Base-by-base conservation (phyloP, 306 rosid species). In the Acmispon strigosus region DNA sequence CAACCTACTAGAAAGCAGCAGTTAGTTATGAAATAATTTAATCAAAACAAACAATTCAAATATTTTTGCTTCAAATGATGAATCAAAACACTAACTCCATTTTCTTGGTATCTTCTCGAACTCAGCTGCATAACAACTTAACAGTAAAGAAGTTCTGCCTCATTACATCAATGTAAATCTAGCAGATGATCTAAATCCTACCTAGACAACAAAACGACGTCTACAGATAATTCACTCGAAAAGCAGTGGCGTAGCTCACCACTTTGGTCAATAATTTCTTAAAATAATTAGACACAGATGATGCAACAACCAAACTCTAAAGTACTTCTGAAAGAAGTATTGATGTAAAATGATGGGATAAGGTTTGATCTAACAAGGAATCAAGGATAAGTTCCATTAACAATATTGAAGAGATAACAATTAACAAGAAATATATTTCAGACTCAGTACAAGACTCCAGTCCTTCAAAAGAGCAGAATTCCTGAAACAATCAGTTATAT, bases 1-100 rank as follows among this genome's bases (percentile, higher is more conserved):
- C 88, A 82, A 95, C 97, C 99, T 95, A 89, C 88, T 81, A 83
- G 80, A 87, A 80, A 84, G 76, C 24, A 82, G 78, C 68, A 81
- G 81, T 80, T 69, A 71, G 78, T 78, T 76, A 82, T 14, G 15
- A 69, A 66, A 65, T 34, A 54, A 52, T 65, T 71, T 54, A 71
- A 27, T 1, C 1, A 44, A 65, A 50, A n/a, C 5, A 47, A 42
- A 66, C 4, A 48, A 18, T 15, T 34, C 20, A 39, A 39, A 56
- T 37, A n/a, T 19, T 75, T 54, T 45, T 10, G 12, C 55, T 19
- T 32, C 20, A 51, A 44, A 34, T 61, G 15, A 53, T 8, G 48
- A 68, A 43, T 45, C 24, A 7, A 67, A 44, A 12, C 18, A 34
- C 37, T 20, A 42, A 48, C 73, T 29, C 15, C 58, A 70, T 39